These are phyloP conservation scores for Russula virescens DNA, from an alignment of 768 basidiomycete species.

Conservation along the genomic window DNA sequence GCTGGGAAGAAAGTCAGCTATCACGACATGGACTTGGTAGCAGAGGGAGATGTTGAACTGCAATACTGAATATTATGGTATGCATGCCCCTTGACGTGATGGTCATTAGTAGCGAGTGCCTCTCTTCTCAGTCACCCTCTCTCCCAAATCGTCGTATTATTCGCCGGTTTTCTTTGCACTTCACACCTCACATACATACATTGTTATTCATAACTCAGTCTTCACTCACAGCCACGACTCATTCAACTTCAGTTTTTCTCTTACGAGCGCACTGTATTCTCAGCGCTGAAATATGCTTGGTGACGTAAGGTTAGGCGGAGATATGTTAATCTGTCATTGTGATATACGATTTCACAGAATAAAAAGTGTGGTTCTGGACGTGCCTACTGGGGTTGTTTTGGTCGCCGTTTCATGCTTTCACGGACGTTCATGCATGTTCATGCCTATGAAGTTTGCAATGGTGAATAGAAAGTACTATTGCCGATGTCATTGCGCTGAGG, in stretches of 20 bases:
- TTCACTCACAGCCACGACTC: conserved; percentile 14
- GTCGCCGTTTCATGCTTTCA: background rate
- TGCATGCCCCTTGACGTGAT: background rate
- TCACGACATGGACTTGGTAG: conserved; percentile 92
- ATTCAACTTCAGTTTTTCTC: conserved; percentile 1
- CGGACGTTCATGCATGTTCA: too few relatives aligned
- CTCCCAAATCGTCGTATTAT: conserved; percentile 1
- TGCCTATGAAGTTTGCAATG: too few relatives aligned
- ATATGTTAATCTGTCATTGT: conserved; percentile 6
- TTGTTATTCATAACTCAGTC: conserved; percentile 21
- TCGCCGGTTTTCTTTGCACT: conserved; percentile 11
- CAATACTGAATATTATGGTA: conserved; percentile 30
- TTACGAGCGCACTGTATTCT: background rate
- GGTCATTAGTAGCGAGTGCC: background rate
- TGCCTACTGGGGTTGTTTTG: background rate
- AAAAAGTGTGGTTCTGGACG: background rate
- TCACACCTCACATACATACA: conserved; percentile 14
- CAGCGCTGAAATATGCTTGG: background rate
- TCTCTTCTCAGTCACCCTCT: background rate
- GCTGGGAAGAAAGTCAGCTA: conserved; percentile 89
- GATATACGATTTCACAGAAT: conserved; percentile 8
- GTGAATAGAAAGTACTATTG: too few relatives aligned
- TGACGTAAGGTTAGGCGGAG: background rate
- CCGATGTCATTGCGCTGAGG: too few relatives aligned
- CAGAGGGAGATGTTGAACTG: conserved; percentile 52